These are phyloP conservation scores for Trichocladium antarcticum DNA, from an alignment of 495 filamentous ascomycete genomes.

Conservation along the genomic window DNA sequence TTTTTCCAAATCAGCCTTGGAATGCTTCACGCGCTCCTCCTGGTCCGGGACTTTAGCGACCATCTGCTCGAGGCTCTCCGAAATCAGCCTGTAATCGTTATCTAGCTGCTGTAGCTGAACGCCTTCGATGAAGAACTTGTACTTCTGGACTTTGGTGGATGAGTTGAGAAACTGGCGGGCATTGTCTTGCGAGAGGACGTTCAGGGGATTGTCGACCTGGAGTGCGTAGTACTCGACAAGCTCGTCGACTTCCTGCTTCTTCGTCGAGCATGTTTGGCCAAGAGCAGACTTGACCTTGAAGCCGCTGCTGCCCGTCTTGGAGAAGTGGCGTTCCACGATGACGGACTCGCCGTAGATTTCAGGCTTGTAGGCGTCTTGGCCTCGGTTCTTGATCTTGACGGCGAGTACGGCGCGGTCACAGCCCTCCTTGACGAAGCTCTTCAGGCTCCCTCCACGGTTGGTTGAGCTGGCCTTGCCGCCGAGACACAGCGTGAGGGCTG, in stretches of 20 bases:
- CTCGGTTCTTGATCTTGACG: conserved; percentile 83
- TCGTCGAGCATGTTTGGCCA: conserved; percentile 65
- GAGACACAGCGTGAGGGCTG: conserved; percentile 84
- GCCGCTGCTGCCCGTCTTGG: conserved; percentile 58
- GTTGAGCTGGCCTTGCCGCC: conserved; percentile 90
- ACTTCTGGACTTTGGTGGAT: conserved; percentile 73
- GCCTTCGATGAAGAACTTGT: conserved; percentile 92
- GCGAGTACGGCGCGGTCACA: conserved; percentile 46
- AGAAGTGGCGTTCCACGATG: conserved; percentile 81
- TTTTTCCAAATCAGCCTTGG: conserved; percentile 30
- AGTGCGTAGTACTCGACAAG: conserved; percentile 87
- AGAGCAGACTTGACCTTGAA: conserved; percentile 75
- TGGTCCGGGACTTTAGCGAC: conserved; percentile 36
- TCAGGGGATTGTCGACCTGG: conserved; percentile 95
- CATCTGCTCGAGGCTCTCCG: conserved; percentile 37
- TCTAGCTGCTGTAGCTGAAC: conserved; percentile 89
- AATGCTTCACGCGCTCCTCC: conserved; percentile 54
- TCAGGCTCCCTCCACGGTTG: conserved; percentile 87
- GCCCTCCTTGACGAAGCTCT: conserved; percentile 87
- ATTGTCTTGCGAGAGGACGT: conserved; percentile 92
- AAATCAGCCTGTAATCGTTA: conserved; percentile 76
- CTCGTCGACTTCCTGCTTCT: conserved; percentile 80
- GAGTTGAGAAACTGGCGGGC: conserved; percentile 86
- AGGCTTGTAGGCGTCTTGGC: conserved; percentile 67
- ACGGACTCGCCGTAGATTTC: conserved; percentile 81